Percentiles rank a stretch among this genome's conserved stretches.
These are phyloP conservation scores for Carallia pectinifolia DNA, from an alignment of 345 rosid species.

Conservation along the genomic window DNA sequence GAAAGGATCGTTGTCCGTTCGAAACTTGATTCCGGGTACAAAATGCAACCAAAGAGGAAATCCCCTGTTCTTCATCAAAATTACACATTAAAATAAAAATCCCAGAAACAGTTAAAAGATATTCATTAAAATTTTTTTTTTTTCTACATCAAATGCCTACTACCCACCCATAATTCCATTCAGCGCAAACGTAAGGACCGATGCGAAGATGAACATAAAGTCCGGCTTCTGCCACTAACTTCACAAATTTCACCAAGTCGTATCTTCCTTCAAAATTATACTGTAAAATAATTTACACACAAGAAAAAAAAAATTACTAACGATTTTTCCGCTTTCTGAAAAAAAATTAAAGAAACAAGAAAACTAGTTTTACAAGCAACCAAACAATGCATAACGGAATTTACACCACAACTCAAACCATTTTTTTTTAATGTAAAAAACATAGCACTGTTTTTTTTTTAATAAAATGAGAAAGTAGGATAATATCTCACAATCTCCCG, in stretches of 20 bases:
- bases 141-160: neutral
- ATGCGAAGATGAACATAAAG: constrained; percentile 77
- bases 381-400: no score
- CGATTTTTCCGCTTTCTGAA: no score
- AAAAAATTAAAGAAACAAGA: no score
- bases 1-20: constrained; percentile 84
- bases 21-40: constrained; percentile 73
- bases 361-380: no score
- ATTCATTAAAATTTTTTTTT: neutral
- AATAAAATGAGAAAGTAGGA: neutral
- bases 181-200: constrained; percentile 82
- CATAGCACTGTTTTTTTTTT: no score
- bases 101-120: neutral
- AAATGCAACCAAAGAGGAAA: constrained; percentile 96
- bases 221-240: constrained; percentile 72
- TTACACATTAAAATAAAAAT: neutral
- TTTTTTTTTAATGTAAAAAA: no score
- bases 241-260: constrained; percentile 71
- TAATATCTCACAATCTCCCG: neutral
- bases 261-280: constrained; percentile 79
- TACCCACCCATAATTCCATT: constrained; percentile 83
- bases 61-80: constrained; percentile 46
- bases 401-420: neutral
- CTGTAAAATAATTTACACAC: constrained; percentile 31
- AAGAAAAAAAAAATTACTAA: neutral